Percentiles rank a stretch among this genome's conserved stretches.
These are phyloP conservation scores for Zizania palustris DNA, from an alignment of 202 grass and related monocot genomes.

Conservation along the genomic window DNA sequence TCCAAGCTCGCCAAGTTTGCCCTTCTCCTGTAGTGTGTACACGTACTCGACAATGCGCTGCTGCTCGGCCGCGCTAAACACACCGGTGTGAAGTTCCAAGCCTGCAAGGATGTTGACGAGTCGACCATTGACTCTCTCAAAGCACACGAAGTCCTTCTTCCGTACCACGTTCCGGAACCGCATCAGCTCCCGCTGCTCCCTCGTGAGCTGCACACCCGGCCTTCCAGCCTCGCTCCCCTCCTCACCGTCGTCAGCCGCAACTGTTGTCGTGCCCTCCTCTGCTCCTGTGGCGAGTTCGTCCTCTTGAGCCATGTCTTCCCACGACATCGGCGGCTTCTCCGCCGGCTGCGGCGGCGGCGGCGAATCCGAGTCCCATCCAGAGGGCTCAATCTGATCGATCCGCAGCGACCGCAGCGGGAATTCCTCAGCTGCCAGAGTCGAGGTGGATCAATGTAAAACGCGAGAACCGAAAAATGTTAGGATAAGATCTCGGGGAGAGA, in stretches of 20 bases:
- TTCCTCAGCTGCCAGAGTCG: constrained; percentile 36
- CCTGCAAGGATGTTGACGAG: constrained; percentile 69
- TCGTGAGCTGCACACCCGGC: constrained; percentile 51
- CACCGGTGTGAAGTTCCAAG: constrained; percentile 71
- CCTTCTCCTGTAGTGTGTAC: constrained; percentile 64
- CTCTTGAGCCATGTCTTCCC: constrained; percentile 98
- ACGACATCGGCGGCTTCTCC: constrained; percentile 68
- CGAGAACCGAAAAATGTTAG: constrained; percentile 17
- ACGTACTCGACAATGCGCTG: constrained; percentile 62
- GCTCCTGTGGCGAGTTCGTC: constrained; percentile 62
- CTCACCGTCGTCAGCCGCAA: constrained; percentile 29
- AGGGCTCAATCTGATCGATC: constrained; percentile 51
- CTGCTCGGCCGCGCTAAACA: constrained; percentile 81
- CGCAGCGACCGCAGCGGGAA: constrained; percentile 1
- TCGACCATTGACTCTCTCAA: constrained; percentile 63
- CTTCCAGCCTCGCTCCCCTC: constrained; percentile 43
- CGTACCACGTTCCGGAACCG: constrained; percentile 57
- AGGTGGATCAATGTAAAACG: constrained; percentile 2
- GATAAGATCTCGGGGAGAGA: too few species aligned
- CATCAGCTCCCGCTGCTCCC: constrained; percentile 69
- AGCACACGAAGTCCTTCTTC: constrained; percentile 61
- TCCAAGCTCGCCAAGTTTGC: constrained; percentile 65
- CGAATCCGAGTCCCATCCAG: constrained; percentile 62
- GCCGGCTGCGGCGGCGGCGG: too few species aligned
- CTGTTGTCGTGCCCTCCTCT: constrained; percentile 44